phyloP scores from a whole-genome alignment of 2,329 filamentous ascomycete genomes.

The Fusarium hainanense region DNA sequence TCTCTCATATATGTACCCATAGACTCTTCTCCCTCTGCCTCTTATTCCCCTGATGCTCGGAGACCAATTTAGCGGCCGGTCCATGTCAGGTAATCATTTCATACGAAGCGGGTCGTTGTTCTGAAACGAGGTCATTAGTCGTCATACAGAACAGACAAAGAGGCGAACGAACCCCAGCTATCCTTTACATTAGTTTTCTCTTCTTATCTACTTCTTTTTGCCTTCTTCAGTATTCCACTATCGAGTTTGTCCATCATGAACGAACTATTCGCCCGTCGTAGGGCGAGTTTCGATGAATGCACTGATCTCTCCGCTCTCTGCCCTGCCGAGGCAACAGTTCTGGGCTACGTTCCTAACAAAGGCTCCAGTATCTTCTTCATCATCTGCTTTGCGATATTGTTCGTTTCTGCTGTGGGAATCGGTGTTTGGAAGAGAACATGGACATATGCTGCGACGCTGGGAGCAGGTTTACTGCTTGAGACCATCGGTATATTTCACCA shows the following conservation, averaged over 20 bases:
- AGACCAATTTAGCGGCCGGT: neutral
- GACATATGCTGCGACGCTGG: constrained; percentile 63
- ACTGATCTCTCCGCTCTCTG: constrained; percentile 55
- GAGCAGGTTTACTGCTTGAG: constrained; percentile 63
- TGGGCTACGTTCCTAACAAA: constrained; percentile 68
- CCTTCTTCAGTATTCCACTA: neutral
- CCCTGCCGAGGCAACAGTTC: constrained; percentile 63
- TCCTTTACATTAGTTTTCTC: neutral
- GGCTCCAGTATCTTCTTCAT: constrained; percentile 67
- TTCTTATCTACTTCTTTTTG: neutral
- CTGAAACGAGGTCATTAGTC: constrained; percentile 2
- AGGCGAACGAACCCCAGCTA: neutral
- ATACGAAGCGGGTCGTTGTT: constrained; percentile 8
- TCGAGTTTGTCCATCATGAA: constrained; percentile 8
- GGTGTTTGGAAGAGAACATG: constrained; percentile 65
- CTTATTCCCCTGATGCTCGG: neutral
- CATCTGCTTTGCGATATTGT: constrained; percentile 59
- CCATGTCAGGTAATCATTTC: neutral
- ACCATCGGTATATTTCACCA: constrained; percentile 56
- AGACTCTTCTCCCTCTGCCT: neutral
- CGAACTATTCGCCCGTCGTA: constrained; percentile 29
- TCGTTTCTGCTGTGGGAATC: constrained; percentile 55
- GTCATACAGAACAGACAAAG: constrained; percentile 8
- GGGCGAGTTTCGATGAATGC: constrained; percentile 45
- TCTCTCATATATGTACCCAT: neutral